A percentile compares a stretch with the other conserved stretches of the same genome.
Evolutionary conservation across 2,329 filamentous ascomycete genomes (phyloP).

Genomic region (Gnomoniopsis smithogilvyi): DNA sequence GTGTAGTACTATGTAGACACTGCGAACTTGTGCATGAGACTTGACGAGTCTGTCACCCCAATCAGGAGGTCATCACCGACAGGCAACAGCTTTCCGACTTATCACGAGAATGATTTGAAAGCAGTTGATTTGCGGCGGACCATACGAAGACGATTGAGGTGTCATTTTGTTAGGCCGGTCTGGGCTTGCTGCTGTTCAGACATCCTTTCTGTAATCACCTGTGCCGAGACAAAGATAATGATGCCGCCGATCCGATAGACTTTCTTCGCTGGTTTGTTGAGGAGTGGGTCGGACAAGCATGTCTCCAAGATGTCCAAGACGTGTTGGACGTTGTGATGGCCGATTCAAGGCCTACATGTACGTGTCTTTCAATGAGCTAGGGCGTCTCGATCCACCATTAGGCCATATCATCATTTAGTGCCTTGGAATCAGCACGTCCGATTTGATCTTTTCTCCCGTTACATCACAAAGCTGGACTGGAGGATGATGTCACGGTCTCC

Average conservation of each 20-base stretch:
- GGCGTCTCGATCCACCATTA: neutral
- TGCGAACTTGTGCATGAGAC: no score
- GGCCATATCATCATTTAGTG: neutral
- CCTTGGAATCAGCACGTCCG: neutral
- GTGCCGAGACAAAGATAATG: neutral
- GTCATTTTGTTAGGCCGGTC: neutral
- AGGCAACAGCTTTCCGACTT: neutral
- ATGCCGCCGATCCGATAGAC: neutral
- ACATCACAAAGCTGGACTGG: neutral
- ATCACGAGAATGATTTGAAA: neutral
- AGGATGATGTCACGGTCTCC: no score
- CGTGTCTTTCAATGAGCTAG: neutral
- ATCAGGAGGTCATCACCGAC: neutral
- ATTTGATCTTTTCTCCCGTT: neutral
- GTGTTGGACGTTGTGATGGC: conserved; percentile 13
- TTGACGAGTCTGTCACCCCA: no score
- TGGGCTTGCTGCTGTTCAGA: neutral
- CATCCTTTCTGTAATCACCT: no score
- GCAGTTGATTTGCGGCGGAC: neutral
- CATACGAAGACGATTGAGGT: neutral
- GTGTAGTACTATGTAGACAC: no score
- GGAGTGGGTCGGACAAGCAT: neutral
- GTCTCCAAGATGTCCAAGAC: neutral
- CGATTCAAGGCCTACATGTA: conserved; percentile 3
- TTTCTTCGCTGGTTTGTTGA: neutral